Percentiles rank a stretch among this genome's conserved stretches.
Conservation (phyloP, 257 asterid genomes). For the Orobanche coerulescens region DNA sequence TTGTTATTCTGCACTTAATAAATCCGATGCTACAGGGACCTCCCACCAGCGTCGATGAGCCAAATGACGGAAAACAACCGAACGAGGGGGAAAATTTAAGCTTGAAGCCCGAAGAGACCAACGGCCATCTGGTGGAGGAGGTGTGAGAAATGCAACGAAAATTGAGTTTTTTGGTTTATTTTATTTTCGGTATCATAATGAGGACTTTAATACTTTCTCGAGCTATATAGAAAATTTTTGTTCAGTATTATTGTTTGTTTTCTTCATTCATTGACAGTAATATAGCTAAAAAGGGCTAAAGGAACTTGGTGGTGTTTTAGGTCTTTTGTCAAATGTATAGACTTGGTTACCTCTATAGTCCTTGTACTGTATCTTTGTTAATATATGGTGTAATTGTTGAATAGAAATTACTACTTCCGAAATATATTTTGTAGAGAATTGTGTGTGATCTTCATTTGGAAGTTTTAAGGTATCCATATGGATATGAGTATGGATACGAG, state of each 20-base stretch:
- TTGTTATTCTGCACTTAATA: too few relatives aligned
- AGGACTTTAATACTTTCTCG: background rate
- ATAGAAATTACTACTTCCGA: too few relatives aligned
- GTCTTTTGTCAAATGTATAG: constrained; percentile 16
- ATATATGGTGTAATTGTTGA: too few relatives aligned
- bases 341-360: constrained; percentile 2
- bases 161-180: constrained; percentile 6
- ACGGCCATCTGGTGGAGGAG: constrained; percentile 41
- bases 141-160: constrained; percentile 21
- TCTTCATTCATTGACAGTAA: constrained; percentile 29
- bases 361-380: constrained; percentile 17
- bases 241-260: constrained; percentile 14
- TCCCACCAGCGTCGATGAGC: constrained; percentile 37
- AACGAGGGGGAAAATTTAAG: constrained; percentile 25
- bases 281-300: constrained; percentile 2
- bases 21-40: constrained; percentile 46
- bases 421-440: too few relatives aligned
- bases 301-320: background rate
- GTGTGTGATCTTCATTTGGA: too few relatives aligned
- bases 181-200: background rate
- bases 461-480: too few relatives aligned
- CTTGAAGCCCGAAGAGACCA: constrained; percentile 31
- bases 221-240: background rate
- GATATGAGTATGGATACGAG: too few relatives aligned
- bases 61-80: constrained; percentile 32